Conservation (phyloP, 2,329 filamentous ascomycete species). For the Pseudogymnoascus sp. region DNA sequence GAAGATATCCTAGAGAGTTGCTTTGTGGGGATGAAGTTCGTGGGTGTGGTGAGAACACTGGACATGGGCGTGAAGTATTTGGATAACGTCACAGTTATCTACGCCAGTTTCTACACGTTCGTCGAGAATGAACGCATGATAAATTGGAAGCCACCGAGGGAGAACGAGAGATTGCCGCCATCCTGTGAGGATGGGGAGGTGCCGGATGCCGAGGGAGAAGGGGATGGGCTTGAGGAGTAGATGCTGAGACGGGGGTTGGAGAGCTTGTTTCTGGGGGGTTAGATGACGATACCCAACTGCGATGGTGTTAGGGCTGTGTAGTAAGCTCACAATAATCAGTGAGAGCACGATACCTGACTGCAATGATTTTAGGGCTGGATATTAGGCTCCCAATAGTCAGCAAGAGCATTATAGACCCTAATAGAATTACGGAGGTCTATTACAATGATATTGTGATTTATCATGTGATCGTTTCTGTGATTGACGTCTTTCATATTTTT, state of each 20-base stretch:
- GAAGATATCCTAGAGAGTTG: slow-evolving; percentile 48
- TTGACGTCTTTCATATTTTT: not conserved
- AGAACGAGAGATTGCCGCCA: slow-evolving; percentile 19
- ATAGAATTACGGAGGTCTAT: not conserved
- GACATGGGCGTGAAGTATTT: slow-evolving; percentile 57
- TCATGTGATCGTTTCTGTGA: not conserved
- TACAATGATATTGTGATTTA: not conserved
- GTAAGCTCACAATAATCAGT: not conserved
- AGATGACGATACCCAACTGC: not conserved
- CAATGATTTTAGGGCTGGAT: not conserved
- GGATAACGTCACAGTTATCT: slow-evolving; percentile 46
- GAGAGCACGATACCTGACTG: not conserved
- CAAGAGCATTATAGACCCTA: not conserved
- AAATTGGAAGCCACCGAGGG: slow-evolving; percentile 51
- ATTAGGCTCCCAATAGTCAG: not conserved
- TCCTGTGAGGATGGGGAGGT: slow-evolving; percentile 18
- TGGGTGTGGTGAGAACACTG: slow-evolving; percentile 47
- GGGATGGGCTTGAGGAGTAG: not conserved
- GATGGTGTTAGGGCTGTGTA: not conserved
- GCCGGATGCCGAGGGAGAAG: slow-evolving; percentile 3
- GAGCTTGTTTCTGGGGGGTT: not conserved
- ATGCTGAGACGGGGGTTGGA: not conserved
- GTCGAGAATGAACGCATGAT: slow-evolving; percentile 64
- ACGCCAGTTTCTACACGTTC: slow-evolving; percentile 56
- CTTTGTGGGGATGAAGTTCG: slow-evolving; percentile 57